These are phyloP conservation scores for Lablab purpureus DNA, from an alignment of 306 rosid species.

Conservation along the genomic window DNA sequence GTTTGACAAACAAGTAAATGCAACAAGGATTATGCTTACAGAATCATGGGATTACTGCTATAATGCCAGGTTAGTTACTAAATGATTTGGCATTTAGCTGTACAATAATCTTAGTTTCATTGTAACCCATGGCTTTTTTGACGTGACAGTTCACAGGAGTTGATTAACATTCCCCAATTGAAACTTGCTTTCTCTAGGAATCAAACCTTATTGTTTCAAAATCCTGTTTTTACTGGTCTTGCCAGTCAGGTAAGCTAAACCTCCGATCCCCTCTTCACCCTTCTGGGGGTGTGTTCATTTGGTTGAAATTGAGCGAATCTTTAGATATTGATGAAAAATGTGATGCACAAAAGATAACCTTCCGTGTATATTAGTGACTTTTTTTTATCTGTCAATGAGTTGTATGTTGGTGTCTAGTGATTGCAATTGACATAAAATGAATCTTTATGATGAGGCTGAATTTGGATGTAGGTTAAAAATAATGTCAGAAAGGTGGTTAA, in stretches of 20 bases:
- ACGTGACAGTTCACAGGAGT: slow-evolving; percentile 52
- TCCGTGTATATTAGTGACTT: slow-evolving; percentile 1
- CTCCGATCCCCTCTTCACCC: background rate
- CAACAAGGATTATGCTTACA: slow-evolving; percentile 48
- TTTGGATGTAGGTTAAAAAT: background rate
- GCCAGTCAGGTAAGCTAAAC: slow-evolving; percentile 44
- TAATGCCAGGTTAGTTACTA: slow-evolving; percentile 54
- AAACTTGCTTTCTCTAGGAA: slow-evolving; percentile 54
- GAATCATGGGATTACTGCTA: slow-evolving; percentile 66
- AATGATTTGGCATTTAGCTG: background rate
- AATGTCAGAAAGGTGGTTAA: background rate
- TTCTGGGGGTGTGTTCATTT: background rate
- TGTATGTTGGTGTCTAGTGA: slow-evolving; percentile 10
- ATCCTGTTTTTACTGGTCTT: slow-evolving; percentile 47
- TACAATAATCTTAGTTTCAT: slow-evolving; percentile 30
- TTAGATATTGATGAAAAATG: background rate
- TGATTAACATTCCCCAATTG: slow-evolving; percentile 51
- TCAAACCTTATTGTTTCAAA: slow-evolving; percentile 58
- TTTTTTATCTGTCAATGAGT: background rate
- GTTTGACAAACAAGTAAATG: slow-evolving; percentile 68
- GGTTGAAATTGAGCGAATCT: background rate
- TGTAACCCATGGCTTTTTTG: slow-evolving; percentile 43
- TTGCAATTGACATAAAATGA: slow-evolving; percentile 1
- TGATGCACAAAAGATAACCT: background rate
- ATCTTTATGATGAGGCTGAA: background rate